Conservation (phyloP, 1,284 basidiomycete species). For the Cutaneotrichosporon arboriforme region DNA sequence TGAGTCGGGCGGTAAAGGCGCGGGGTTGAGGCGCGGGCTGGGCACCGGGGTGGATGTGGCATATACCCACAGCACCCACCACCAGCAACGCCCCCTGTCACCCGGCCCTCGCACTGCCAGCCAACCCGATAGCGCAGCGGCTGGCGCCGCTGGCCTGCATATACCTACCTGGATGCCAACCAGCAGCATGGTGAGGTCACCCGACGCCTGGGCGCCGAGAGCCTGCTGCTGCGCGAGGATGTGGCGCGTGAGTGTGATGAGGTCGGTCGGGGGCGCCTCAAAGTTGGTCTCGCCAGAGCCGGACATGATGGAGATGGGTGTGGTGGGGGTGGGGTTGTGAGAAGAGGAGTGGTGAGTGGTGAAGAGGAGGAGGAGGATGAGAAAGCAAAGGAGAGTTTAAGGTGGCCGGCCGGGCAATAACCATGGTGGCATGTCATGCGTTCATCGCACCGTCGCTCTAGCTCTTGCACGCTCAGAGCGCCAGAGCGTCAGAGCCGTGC, state of each 20-base stretch:
- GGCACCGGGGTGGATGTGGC: background rate
- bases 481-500: too few relatives aligned
- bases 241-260: conserved; percentile 88
- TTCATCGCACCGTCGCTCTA: too few relatives aligned
- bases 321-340: background rate
- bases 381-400: too few relatives aligned
- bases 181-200: conserved; percentile 89
- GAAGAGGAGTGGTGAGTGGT: background rate
- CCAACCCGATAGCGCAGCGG: too few relatives aligned
- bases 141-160: background rate
- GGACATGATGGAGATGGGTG: conserved; percentile 6
- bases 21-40: background rate
- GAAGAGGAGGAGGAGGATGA: background rate
- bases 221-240: conserved; percentile 76
- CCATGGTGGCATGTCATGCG: too few relatives aligned
- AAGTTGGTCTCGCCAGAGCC: conserved; percentile 11
- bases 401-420: too few relatives aligned
- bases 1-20: too few relatives aligned
- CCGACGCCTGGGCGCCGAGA: conserved; percentile 72
- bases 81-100: too few relatives aligned
- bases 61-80: too few relatives aligned
- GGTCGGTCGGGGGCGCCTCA: conserved; percentile 70
- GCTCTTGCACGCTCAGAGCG: too few relatives aligned
- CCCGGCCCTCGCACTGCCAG: background rate
- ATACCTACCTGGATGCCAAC: conserved; percentile 79